These are phyloP conservation scores for Suhomyces kilbournensis DNA, from an alignment of 805 yeast genomes.

Conservation along the genomic window DNA sequence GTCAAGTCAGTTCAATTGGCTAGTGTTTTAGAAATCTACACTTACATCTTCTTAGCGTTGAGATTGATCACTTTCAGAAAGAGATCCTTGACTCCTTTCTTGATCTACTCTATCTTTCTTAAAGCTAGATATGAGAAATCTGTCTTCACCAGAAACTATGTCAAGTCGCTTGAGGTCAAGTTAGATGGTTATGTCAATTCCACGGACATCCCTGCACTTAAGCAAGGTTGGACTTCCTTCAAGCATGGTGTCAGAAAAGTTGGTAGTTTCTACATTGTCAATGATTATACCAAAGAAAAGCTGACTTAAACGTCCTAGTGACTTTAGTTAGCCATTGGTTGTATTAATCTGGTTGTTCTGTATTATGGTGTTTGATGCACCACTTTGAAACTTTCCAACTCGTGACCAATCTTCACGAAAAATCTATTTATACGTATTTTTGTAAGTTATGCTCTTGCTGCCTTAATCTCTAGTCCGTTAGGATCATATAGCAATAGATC, in stretches of 20 bases:
- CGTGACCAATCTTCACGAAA: not conserved
- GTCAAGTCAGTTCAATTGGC: slow-evolving; percentile 39
- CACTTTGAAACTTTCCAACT: too few relatives aligned
- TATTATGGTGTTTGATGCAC: too few relatives aligned
- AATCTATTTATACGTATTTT: not conserved
- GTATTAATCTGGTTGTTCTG: not conserved
- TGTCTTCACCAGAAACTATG: slow-evolving; percentile 62
- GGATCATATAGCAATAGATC: not conserved
- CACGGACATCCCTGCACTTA: slow-evolving; percentile 28
- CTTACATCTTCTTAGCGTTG: slow-evolving; percentile 42
- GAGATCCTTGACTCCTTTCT: slow-evolving; percentile 59
- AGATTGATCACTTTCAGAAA: slow-evolving; percentile 58
- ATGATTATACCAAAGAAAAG: slow-evolving; percentile 38
- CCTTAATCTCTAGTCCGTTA: not conserved
- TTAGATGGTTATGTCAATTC: slow-evolving; percentile 31
- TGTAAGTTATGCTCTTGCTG: not conserved
- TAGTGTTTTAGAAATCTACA: slow-evolving; percentile 39
- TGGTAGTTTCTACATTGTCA: slow-evolving; percentile 29
- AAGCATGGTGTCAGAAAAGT: slow-evolving; percentile 30
- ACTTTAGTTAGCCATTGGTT: not conserved
- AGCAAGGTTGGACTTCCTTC: slow-evolving; percentile 34
- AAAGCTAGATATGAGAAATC: slow-evolving; percentile 78
- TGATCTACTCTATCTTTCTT: slow-evolving; percentile 59
- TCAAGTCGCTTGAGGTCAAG: slow-evolving; percentile 64
- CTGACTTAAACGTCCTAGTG: slow-evolving; percentile 2